Evolutionary conservation across 2,329 filamentous ascomycete genomes (phyloP).

Genomic region (Biscogniauxia marginata): DNA sequence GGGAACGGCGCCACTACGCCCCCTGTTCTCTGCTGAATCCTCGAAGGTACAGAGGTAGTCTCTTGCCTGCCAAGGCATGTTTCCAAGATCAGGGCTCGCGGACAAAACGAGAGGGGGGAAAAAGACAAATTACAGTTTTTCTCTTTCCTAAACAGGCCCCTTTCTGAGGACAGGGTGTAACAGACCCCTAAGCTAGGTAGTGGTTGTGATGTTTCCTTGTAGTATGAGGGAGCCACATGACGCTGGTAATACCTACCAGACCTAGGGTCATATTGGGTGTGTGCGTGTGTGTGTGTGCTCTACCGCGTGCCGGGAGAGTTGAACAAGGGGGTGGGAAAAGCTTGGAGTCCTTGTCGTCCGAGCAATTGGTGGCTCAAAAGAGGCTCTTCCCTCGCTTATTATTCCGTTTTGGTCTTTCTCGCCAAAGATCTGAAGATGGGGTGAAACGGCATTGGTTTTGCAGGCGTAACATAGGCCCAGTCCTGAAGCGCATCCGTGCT

Average conservation of each 20-base stretch:
- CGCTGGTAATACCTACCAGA: too few relatives aligned
- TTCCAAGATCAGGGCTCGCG: background rate
- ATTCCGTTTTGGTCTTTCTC: background rate
- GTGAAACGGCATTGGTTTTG: conserved; percentile 32
- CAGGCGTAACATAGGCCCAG: conserved; percentile 25
- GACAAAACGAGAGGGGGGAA: too few relatives aligned
- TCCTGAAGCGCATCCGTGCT: conserved; percentile 32
- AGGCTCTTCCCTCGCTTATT: conserved; percentile 2
- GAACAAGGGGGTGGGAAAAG: background rate
- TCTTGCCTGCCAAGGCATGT: background rate
- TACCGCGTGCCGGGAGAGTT: background rate
- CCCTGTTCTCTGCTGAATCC: background rate
- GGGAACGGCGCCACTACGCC: background rate
- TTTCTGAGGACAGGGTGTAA: background rate
- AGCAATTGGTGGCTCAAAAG: conserved; percentile 1
- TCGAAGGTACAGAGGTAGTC: background rate
- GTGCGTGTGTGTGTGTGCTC: too few relatives aligned
- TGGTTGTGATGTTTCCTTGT: background rate
- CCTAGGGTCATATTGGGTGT: too few relatives aligned
- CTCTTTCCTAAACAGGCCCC: background rate
- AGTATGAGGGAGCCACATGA: too few relatives aligned
- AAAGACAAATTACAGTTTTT: background rate
- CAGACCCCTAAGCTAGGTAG: background rate
- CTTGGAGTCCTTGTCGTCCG: background rate
- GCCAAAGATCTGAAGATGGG: conserved; percentile 16